Base-by-base conservation (phyloP, 1,139 yeast species). In the Pneumocystis wakefieldiae region DNA sequence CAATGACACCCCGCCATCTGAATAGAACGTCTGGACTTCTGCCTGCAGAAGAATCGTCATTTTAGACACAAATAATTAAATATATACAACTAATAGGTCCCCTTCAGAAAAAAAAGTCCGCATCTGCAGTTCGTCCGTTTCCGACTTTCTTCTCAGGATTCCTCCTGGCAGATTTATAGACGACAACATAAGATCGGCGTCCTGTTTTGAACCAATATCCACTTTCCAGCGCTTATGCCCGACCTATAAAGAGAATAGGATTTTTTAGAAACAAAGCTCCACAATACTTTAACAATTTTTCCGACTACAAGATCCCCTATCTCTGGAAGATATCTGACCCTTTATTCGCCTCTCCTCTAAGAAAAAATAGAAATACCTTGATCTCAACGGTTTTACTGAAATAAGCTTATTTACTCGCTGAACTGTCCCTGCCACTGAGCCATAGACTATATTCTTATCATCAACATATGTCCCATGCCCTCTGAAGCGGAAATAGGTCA, bases 111-210 rank as follows among this genome's bases (percentile, higher is more conserved):
- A 78, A 72, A 91, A 89, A 69, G 82, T 83, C 70, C 98, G 81
- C 99, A 94, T 94, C 73, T 91, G 97, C 67, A 94, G 78, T 75
- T 94, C 98, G 76, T 94, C 99, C 68, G 87, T 84, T 71, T 94
- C 98, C 37, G 92, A 85, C 73, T 94, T 94, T 71, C 98, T 81
- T 74, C 98, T 82, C 70, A 92, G 77, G 2, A 94, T 89, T 64
- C 99, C 99, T 64, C 99, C 98, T 1, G 99, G 99, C 67, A 94
- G 78, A 73, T 94, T 94, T 32, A 94, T 97, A 0, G 96, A 88
- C 10, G 98, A 98, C 66, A 94, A 79, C 89, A 89, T 86, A 67
- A 94, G 77, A 0, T 88, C 84, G 0, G 97, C 98, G 72, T 90
- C 95, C 71, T 89, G 96, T 69, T 84, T 86, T 28, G 89, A 88